Evolutionary conservation across 73 alveolate genomes (phyloP).

Genomic region (Effrenium voratum): DNA sequence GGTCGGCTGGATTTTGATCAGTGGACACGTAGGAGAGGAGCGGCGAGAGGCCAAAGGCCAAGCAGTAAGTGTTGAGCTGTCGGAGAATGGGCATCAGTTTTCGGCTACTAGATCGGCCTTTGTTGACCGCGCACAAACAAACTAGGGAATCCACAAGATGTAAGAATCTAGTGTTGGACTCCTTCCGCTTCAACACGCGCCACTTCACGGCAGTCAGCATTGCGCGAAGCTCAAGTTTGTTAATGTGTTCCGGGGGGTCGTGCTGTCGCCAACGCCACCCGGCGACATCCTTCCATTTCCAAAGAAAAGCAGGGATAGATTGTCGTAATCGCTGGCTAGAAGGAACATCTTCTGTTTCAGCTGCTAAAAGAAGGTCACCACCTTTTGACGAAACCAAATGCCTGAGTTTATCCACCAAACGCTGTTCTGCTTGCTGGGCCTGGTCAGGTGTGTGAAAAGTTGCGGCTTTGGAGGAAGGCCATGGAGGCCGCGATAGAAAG

Average conservation of each 20-base stretch:
- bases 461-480: too few relatives aligned
- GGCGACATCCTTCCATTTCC: background rate
- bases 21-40: background rate
- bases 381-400: slow-evolving; percentile 14
- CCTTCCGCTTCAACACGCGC: background rate
- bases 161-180: background rate
- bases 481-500: too few relatives aligned
- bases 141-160: background rate
- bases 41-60: background rate
- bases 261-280: background rate
- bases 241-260: background rate
- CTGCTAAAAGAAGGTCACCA: background rate
- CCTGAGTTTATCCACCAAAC: background rate
- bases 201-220: background rate
- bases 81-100: background rate
- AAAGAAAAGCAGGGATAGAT: background rate
- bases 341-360: background rate
- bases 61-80: background rate
- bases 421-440: too few relatives aligned
- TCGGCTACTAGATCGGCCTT: background rate
- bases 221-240: background rate
- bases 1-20: background rate
- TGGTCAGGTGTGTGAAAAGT: too few relatives aligned
- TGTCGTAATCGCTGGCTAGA: background rate
- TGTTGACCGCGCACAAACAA: background rate